A percentile compares a stretch with the other conserved stretches of the same genome.
Evolutionary conservation across 179 eudicot species (phyloP).

Genomic region (Amaranthus tricolor): DNA sequence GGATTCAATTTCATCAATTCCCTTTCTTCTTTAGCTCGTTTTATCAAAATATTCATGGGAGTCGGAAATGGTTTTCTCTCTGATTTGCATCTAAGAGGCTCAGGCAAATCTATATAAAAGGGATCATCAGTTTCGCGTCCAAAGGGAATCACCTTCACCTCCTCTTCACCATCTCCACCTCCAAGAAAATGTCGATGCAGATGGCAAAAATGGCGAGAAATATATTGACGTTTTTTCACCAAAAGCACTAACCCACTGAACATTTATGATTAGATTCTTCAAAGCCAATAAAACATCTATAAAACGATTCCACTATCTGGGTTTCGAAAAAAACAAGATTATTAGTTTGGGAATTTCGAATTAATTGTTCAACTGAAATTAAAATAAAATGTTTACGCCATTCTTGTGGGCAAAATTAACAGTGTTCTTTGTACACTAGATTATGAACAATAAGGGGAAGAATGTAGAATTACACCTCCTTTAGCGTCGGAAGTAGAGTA

Average conservation of each 20-base stretch:
- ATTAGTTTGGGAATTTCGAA: too few species aligned
- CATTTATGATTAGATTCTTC: not conserved
- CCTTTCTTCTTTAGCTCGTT: constrained; percentile 55
- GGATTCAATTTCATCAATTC: constrained; percentile 47
- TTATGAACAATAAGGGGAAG: too few species aligned
- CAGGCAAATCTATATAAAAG: constrained; percentile 46
- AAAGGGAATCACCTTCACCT: constrained; percentile 22
- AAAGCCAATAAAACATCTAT: not conserved
- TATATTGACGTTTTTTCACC: constrained; percentile 9
- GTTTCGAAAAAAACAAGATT: too few species aligned
- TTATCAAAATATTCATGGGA: constrained; percentile 51
- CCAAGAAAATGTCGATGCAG: constrained; percentile 12
- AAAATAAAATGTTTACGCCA: too few species aligned
- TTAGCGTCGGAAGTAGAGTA: too few species aligned
- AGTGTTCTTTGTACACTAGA: too few species aligned
- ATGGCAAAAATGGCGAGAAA: constrained; percentile 6
- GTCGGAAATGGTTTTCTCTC: constrained; percentile 62
- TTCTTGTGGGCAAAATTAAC: too few species aligned
- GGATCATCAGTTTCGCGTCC: constrained; percentile 45
- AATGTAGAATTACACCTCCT: too few species aligned
- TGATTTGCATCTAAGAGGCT: constrained; percentile 38
- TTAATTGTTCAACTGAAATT: too few species aligned
- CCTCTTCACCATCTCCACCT: constrained; percentile 16
- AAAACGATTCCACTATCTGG: too few species aligned
- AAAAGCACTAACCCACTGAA: constrained; percentile 9